phyloP scores from a whole-genome alignment of 805 yeast species.

The Barnettozyma salicaria region DNA sequence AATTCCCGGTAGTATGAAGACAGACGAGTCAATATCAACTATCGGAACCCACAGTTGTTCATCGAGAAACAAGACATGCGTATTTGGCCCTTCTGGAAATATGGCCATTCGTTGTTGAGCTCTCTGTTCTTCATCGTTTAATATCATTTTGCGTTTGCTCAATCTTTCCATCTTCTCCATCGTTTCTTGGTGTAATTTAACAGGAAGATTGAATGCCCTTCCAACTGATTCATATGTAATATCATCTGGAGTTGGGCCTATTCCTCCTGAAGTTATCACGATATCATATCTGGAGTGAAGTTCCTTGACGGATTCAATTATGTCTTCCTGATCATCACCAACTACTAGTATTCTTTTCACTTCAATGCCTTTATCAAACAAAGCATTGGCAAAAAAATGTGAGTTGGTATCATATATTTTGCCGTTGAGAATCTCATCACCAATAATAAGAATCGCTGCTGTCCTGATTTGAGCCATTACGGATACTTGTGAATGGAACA shows the following conservation, averaged over 20 bases:
- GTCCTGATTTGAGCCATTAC: constrained; percentile 7
- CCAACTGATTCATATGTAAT: constrained; percentile 78
- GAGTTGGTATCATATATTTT: constrained; percentile 80
- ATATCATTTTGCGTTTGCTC: constrained; percentile 33
- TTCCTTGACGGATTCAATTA: constrained; percentile 42
- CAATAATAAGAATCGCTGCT: constrained; percentile 40
- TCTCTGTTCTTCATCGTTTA: constrained; percentile 38
- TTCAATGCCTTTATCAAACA: constrained; percentile 64
- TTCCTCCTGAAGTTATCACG: constrained; percentile 41
- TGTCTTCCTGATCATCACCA: constrained; percentile 70
- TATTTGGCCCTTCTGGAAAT: constrained; percentile 42
- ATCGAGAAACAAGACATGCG: constrained; percentile 38
- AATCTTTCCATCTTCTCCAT: constrained; percentile 52
- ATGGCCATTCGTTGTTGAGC: constrained; percentile 80
- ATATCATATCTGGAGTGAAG: constrained; percentile 50
- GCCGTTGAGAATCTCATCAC: constrained; percentile 85
- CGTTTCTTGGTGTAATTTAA: constrained; percentile 49
- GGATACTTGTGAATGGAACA: too few relatives aligned
- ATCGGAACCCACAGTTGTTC: constrained; percentile 80
- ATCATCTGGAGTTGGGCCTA: constrained; percentile 91
- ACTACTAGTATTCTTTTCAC: constrained; percentile 62
- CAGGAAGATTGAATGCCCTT: constrained; percentile 47
- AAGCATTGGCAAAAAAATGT: constrained; percentile 58
- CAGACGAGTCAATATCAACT: constrained; percentile 56
- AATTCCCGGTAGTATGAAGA: constrained; percentile 77